A percentile compares a stretch with the other conserved stretches of the same genome.
These are phyloP conservation scores for Davidsoniella neocaledoniae DNA, from an alignment of 2,329 filamentous ascomycete genomes.

Conservation along the genomic window DNA sequence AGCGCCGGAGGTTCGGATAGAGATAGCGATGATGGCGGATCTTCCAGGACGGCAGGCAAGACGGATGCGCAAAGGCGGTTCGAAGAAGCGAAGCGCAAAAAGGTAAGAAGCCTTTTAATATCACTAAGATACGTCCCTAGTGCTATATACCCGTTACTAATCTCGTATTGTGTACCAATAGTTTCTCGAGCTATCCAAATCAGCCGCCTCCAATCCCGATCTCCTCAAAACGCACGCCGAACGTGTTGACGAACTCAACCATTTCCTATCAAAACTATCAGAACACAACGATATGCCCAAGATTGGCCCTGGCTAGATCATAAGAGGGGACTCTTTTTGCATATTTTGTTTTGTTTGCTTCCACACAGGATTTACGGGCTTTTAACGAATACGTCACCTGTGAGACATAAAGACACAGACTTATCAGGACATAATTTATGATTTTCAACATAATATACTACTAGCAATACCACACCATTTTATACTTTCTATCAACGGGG, in stretches of 20 bases:
- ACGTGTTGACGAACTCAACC: constrained; percentile 87
- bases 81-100: constrained; percentile 65
- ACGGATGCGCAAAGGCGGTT: constrained; percentile 71
- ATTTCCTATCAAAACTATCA: constrained; percentile 76
- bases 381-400: no score
- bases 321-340: no score
- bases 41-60: constrained; percentile 31
- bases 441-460: no score
- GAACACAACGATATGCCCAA: constrained; percentile 95
- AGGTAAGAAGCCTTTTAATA: constrained; percentile 36
- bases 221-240: constrained; percentile 94
- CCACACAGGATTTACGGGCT: no score
- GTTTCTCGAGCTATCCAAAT: constrained; percentile 64
- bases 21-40: constrained; percentile 13
- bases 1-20: not conserved
- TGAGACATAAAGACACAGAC: no score
- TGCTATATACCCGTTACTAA: no score
- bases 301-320: constrained; percentile 40
- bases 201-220: constrained; percentile 42
- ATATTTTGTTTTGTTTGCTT: no score
- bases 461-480: no score
- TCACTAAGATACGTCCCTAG: not conserved
- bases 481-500: no score
- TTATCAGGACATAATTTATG: no score
- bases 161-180: constrained; percentile 20